Evolutionary conservation across 169 alveolate genomes (phyloP).

Genomic region (Theileria sp.): DNA sequence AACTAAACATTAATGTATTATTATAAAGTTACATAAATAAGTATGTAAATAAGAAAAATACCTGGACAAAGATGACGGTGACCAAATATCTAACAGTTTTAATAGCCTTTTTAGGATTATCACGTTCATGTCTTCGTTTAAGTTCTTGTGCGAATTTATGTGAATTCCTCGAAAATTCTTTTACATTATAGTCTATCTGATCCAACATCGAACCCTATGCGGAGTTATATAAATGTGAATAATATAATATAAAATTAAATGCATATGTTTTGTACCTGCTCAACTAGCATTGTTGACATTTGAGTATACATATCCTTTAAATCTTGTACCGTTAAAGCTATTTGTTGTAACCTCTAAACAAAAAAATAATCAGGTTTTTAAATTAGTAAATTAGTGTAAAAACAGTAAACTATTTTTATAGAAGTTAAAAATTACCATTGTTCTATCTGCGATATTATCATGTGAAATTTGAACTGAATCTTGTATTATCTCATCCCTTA

Average conservation of each 20-base stretch:
- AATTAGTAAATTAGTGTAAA: neutral
- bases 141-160: constrained; percentile 38
- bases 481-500: constrained; percentile 47
- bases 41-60: constrained; percentile 17
- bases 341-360: constrained; percentile 55
- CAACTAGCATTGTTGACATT: constrained; percentile 63
- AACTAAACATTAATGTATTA: neutral
- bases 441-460: constrained; percentile 60
- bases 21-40: neutral
- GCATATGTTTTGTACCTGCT: constrained; percentile 42
- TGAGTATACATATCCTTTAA: constrained; percentile 64
- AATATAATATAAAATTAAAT: neutral
- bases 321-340: constrained; percentile 60
- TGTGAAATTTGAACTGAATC: constrained; percentile 56
- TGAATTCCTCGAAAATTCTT: constrained; percentile 47
- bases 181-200: constrained; percentile 63
- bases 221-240: neutral
- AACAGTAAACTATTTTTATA: neutral
- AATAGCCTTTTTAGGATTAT: constrained; percentile 36
- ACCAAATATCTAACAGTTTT: constrained; percentile 46
- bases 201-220: constrained; percentile 69
- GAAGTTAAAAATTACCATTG: constrained; percentile 22
- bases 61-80: constrained; percentile 44
- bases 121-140: constrained; percentile 35
- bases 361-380: neutral